A percentile compares a stretch with the other conserved stretches of the same genome.
Evolutionary conservation across 495 filamentous ascomycete species (phyloP).

Genomic region (Hypomontagnella submonticulosa): DNA sequence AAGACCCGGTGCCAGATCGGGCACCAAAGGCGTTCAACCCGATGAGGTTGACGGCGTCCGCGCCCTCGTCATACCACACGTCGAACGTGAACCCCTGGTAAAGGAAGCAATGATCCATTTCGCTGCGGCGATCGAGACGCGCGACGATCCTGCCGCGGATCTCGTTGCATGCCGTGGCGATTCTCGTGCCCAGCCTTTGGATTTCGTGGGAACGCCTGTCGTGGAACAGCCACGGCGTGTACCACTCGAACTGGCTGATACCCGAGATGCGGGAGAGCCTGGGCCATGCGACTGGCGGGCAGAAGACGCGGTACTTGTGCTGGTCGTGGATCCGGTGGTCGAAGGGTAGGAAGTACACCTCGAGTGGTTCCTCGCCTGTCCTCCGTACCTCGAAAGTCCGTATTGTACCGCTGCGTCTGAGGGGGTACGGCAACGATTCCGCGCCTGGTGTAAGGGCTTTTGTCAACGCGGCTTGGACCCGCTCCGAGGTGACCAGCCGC

Average conservation of each 20-base stretch:
- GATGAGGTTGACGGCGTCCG: constrained; percentile 26
- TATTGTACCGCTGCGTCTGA: neutral
- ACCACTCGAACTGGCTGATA: constrained; percentile 53
- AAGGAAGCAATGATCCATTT: constrained; percentile 24
- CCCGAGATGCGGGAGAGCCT: constrained; percentile 38
- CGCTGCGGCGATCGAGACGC: neutral
- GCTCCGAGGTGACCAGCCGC: constrained; percentile 43
- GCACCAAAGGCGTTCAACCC: constrained; percentile 46
- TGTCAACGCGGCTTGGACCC: constrained; percentile 40
- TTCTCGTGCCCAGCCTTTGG: constrained; percentile 20
- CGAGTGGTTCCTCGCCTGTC: neutral
- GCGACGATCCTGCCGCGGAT: constrained; percentile 24
- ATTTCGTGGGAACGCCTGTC: neutral
- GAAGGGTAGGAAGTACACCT: constrained; percentile 50
- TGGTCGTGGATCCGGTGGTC: constrained; percentile 41
- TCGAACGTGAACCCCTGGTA: constrained; percentile 47
- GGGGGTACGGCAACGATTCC: neutral
- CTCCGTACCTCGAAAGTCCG: neutral
- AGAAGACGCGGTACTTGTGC: constrained; percentile 51
- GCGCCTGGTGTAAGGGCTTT: neutral
- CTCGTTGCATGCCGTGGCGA: constrained; percentile 12
- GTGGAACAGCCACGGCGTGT: constrained; percentile 45
- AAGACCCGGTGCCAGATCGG: constrained; percentile 43
- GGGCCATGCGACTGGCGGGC: constrained; percentile 23
- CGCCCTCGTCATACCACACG: constrained; percentile 45